Base-by-base conservation (phyloP, 2,329 filamentous ascomycete genomes). In the Sphaerostilbella broomeana region DNA sequence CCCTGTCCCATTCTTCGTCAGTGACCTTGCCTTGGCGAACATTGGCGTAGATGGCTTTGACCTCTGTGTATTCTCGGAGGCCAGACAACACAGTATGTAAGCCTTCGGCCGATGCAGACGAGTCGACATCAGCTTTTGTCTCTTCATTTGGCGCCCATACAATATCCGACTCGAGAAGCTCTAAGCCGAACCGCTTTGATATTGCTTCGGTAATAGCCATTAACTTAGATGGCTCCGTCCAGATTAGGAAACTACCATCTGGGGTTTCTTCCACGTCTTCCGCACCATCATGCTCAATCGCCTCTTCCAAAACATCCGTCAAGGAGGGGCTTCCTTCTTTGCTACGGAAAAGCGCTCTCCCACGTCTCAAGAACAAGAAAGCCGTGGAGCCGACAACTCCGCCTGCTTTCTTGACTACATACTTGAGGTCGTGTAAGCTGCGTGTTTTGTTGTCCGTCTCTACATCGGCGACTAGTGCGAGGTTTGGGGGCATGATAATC, bases 141-240 rank as follows among this genome's bases (percentile, higher is more conserved):
- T 95, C 88, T 52, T 82, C 77, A 44, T 90, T 92, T 0, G 87
- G 76, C 43, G 82, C 77, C 81, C 86, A 95, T 29, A 95, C 73
- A 37, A 95, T 90, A 40, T 94, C 86, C 13, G 79, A 79, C 49
- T 78, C 81, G 40, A 83, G 67, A 31, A 94, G 75, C 43, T 82
- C 75, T 45, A 94, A 62, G 1, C 70, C 75, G 15, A 85, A 71
- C 25, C 72, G 68, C 47, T 75, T 70, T 4, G 75, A 70, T n/a
- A 95, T 57, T 10, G 69, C 67, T 33, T 60, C 50, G 2, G 60
- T 59, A 13, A 63, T 55, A 35, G 55, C 50, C 44, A 54, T 53
- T 12, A 63, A 47, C 13, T 52, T 49, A 22, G 53, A 49, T 6
- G 61, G 59, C 40, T 64, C 55, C 5, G 59, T 63, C 62, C 61